Evolutionary conservation across 768 basidiomycete species (phyloP).

Genomic region (Termitomyces sp.): DNA sequence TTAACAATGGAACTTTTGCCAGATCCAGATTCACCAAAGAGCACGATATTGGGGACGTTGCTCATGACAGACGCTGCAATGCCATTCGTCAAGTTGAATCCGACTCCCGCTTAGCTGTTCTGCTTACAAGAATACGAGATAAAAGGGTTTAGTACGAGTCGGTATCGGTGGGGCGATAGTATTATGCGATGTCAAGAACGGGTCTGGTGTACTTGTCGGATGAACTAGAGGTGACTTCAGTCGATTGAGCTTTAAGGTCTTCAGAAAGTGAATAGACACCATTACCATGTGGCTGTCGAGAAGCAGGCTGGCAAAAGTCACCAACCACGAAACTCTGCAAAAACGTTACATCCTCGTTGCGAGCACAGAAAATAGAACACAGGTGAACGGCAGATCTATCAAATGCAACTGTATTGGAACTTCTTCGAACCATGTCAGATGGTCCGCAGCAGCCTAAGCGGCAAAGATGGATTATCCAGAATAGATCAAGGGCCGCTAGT

Average conservation of each 20-base stretch:
- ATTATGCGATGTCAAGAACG: not conserved
- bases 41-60: constrained; percentile 22
- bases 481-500: not conserved
- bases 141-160: not conserved
- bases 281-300: not conserved
- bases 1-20: constrained; percentile 38
- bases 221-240: not conserved
- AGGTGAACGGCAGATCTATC: not conserved
- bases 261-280: not conserved
- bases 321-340: not conserved
- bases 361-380: not conserved
- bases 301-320: not conserved
- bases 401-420: not conserved
- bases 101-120: not conserved
- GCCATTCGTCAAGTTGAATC: not conserved
- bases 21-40: constrained; percentile 35
- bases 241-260: not conserved
- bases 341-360: not conserved
- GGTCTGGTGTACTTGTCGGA: not conserved
- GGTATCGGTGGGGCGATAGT: not conserved
- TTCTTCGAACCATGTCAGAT: not conserved
- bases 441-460: not conserved
- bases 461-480: too few species aligned
- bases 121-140: not conserved
- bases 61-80: not conserved